phyloP scores from a whole-genome alignment of 1,284 basidiomycete genomes.

The Kalmanozyma brasiliensis region DNA sequence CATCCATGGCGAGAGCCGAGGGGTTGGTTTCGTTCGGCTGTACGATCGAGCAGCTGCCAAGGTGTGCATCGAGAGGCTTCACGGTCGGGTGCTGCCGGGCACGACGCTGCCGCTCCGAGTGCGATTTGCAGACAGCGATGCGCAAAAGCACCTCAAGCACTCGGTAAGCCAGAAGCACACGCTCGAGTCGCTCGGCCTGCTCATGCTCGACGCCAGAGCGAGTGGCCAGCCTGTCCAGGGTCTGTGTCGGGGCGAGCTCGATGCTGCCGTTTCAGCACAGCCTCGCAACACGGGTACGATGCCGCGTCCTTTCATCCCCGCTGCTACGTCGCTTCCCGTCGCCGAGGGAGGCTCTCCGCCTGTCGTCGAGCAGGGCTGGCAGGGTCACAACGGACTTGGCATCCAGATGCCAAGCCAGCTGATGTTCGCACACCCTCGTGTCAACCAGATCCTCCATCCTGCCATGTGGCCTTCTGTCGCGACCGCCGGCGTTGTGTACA shows the following conservation, averaged over 20 bases:
- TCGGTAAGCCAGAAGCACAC: constrained; percentile 43
- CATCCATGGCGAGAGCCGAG: constrained; percentile 51
- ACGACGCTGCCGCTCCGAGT: constrained; percentile 53
- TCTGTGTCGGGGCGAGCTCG: constrained; percentile 6
- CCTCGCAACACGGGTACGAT: constrained; percentile 2
- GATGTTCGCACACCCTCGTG: constrained; percentile 5
- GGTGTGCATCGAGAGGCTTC: constrained; percentile 54
- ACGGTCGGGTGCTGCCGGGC: constrained; percentile 48
- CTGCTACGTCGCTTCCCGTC: constrained; percentile 1
- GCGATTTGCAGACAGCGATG: constrained; percentile 62
- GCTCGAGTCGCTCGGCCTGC: constrained; percentile 33
- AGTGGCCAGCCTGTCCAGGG: neutral
- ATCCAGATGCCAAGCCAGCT: constrained; percentile 9
- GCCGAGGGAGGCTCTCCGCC: neutral
- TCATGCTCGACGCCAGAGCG: neutral
- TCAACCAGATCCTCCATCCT: neutral
- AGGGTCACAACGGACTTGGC: constrained; percentile 9
- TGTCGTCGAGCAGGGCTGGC: neutral
- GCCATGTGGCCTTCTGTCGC: constrained; percentile 2
- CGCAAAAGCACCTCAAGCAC: constrained; percentile 57
- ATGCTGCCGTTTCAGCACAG: constrained; percentile 8
- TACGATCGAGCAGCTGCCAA: constrained; percentile 49
- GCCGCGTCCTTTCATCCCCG: constrained; percentile 7
- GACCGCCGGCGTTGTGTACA: constrained; percentile 4
- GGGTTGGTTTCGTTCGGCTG: constrained; percentile 59